Evolutionary conservation across 176 grass and related monocot genomes (phyloP).

Genomic region (Oryza punctata): DNA sequence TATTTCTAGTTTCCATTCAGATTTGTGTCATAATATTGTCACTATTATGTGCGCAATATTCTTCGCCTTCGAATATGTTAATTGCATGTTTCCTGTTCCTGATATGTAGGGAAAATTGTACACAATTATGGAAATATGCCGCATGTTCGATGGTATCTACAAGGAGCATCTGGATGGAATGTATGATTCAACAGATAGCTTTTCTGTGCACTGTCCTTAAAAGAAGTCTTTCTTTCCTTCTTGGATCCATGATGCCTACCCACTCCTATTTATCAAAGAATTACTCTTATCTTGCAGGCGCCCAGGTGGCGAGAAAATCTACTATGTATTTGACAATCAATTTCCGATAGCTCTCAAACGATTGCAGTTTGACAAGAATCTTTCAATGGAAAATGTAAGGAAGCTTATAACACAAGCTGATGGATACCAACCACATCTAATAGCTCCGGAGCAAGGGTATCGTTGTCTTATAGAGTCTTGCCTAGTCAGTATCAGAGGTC

Average conservation of each 20-base stretch:
- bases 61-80: not conserved
- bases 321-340: conserved; percentile 96
- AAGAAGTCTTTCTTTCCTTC: not conserved
- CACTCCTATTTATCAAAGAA: not conserved
- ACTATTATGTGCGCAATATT: not conserved
- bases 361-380: conserved; percentile 94
- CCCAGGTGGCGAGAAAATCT: conserved; percentile 89
- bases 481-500: conserved; percentile 84
- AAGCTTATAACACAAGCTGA: conserved; percentile 96
- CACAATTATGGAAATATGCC: conserved; percentile 93
- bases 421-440: conserved; percentile 97
- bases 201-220: not conserved
- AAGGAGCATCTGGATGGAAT: conserved; percentile 94
- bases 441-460: conserved; percentile 98
- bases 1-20: not conserved
- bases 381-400: conserved; percentile 96
- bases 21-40: not conserved
- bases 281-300: conserved; percentile 51
- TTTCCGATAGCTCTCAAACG: conserved; percentile 89
- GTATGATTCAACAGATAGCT: conserved; percentile 45
- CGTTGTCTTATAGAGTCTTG: conserved; percentile 92
- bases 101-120: conserved; percentile 85
- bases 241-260: not conserved
- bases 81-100: conserved; percentile 4
- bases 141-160: conserved; percentile 90